These are phyloP conservation scores for Cyclotella cryptica DNA, from an alignment of 108 stramenopile genomes.

Conservation along the genomic window DNA sequence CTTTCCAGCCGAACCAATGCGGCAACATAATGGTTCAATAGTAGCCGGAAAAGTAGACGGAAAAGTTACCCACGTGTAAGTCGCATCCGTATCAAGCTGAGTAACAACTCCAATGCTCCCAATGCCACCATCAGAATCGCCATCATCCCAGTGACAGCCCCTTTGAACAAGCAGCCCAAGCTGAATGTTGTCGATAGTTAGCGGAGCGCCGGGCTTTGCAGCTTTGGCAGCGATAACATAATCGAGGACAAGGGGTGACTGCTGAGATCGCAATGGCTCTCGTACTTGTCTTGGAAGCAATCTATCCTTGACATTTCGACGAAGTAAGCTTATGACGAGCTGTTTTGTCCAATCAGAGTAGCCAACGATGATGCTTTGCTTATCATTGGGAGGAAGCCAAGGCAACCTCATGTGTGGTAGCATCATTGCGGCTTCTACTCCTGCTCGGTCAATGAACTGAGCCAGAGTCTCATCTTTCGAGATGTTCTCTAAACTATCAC, in stretches of 20 bases:
- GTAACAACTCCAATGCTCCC: slow-evolving; percentile 50
- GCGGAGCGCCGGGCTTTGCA: slow-evolving; percentile 35
- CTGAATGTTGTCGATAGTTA: slow-evolving; percentile 58
- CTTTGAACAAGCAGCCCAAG: slow-evolving; percentile 59
- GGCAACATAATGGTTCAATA: slow-evolving; percentile 38
- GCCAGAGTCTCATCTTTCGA: slow-evolving; percentile 43
- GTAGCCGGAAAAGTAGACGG: slow-evolving; percentile 31
- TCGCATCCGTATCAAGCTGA: slow-evolving; percentile 46
- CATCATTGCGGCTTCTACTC: slow-evolving; percentile 38
- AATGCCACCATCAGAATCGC: slow-evolving; percentile 44
- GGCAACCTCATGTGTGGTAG: slow-evolving; percentile 27
- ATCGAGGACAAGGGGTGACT: slow-evolving; percentile 33
- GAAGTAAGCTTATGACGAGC: slow-evolving; percentile 40
- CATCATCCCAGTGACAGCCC: slow-evolving; percentile 45
- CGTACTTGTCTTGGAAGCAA: slow-evolving; percentile 37
- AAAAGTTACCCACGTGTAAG: slow-evolving; percentile 46
- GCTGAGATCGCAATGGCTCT: slow-evolving; percentile 32
- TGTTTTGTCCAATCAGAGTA: slow-evolving; percentile 37
- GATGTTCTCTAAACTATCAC: slow-evolving; percentile 32
- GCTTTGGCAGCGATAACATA: slow-evolving; percentile 38
- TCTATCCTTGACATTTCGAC: slow-evolving; percentile 26
- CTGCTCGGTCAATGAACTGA: slow-evolving; percentile 31
- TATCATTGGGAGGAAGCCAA: slow-evolving; percentile 27
- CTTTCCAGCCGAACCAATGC: slow-evolving; percentile 43
- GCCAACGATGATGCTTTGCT: slow-evolving; percentile 23